Evolutionary conservation across 2,329 filamentous ascomycete species (phyloP), one percentile per base, ranked within the genome.

Genomic region (Simplicillium sp.): DNA sequence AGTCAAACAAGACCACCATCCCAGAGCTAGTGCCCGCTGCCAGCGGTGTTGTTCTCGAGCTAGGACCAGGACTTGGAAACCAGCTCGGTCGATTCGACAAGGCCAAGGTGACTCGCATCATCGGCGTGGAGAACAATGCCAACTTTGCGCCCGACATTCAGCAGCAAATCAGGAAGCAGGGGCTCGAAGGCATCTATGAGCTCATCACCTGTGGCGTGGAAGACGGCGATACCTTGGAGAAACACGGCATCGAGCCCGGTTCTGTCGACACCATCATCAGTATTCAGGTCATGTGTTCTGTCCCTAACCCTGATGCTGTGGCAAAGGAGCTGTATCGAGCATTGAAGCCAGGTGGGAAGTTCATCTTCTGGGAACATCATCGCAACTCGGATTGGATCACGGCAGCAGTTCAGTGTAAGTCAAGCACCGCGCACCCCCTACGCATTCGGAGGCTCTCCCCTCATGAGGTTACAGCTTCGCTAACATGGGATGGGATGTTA

Each of bases 331-430:
- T 68, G n/a, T 64, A 62, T 46, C 58, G 57, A 38, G 46, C 70
- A 20, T 46, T 71, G 34, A 70, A 63, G 45, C 67, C 66, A 0
- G 66, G 66, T 1, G 66, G 66, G 11, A 60, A 56, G 35, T 63
- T 70, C 43, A 53, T 71, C 18, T 68, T 70, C 41, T 69, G 66
- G 61, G 67, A 70, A 45, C 67, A 70, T 42, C 49, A 47, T 37
- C 44, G 46, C 39, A 61, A 47, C 44, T 40, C 41, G 11, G 45
- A 59, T 33, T 16, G 15, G 31, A 17, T 58, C 15, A 65, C 62
- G 4, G 43, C 40, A 29, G 34, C 47, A 18, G 51, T 43, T 14
- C 58, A 62, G 51, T 46, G 58, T 60, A 48, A 36, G 54, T 51
- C 7, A 31, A 17, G 12, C 9, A 16, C 16, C 11, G 42, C 42